A percentile compares a stretch with the other conserved stretches of the same genome.
phyloP scores from a whole-genome alignment of 2,329 filamentous ascomycete species.

The Calonectria pseudoturangicola region DNA sequence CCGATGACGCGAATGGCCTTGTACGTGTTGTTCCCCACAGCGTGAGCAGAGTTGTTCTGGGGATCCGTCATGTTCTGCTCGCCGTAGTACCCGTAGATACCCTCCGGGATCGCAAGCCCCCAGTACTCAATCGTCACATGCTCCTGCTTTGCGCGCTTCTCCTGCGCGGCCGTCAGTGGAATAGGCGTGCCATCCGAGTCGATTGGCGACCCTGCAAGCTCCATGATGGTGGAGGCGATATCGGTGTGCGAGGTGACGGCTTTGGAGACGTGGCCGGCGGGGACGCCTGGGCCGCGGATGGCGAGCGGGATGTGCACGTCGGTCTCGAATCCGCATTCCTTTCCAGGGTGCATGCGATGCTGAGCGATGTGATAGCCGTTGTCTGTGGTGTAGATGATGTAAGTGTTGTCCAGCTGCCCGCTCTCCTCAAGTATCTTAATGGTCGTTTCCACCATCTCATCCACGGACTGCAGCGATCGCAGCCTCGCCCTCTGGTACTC shows the following conservation, averaged over 20 bases:
- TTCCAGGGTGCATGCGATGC: slow-evolving; percentile 71
- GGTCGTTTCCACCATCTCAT: slow-evolving; percentile 65
- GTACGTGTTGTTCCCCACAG: slow-evolving; percentile 68
- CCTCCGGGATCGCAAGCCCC: slow-evolving; percentile 63
- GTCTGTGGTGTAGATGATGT: slow-evolving; percentile 71
- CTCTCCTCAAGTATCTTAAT: slow-evolving; percentile 57
- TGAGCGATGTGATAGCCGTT: slow-evolving; percentile 74
- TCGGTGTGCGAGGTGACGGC: slow-evolving; percentile 71
- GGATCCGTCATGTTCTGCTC: slow-evolving; percentile 19
- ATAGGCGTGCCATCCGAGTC: slow-evolving; percentile 73
- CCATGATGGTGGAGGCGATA: slow-evolving; percentile 72
- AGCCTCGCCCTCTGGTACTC: slow-evolving; percentile 64
- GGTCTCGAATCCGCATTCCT: slow-evolving; percentile 70
- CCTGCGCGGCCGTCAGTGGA: slow-evolving; percentile 54
- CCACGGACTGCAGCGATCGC: slow-evolving; percentile 65
- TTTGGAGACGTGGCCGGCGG: slow-evolving; percentile 59
- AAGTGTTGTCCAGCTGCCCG: slow-evolving; percentile 63
- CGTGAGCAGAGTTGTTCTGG: slow-evolving; percentile 1
- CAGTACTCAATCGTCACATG: slow-evolving; percentile 73
- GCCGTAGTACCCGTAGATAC: slow-evolving; percentile 39
- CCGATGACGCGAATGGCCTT: slow-evolving; percentile 69
- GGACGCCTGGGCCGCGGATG: slow-evolving; percentile 69
- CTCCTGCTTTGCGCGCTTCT: slow-evolving; percentile 58
- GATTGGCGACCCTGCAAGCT: slow-evolving; percentile 52
- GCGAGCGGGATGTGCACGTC: slow-evolving; percentile 72